phyloP scores from a whole-genome alignment of 768 basidiomycete species.

The Amanita rubescens region DNA sequence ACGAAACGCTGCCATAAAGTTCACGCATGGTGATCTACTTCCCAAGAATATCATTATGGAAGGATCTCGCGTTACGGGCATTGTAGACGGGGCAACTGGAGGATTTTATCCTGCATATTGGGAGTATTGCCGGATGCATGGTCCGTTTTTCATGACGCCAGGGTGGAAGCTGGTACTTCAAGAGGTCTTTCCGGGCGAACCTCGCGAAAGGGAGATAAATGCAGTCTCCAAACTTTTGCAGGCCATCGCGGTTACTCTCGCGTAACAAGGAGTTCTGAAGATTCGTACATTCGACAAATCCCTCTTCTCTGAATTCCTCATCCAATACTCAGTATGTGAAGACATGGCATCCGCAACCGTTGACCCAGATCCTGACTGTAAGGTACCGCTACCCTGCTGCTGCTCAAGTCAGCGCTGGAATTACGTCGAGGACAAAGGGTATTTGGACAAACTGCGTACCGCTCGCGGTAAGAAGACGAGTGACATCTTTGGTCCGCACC shows the following conservation, averaged over 20 bases:
- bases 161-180: constrained; percentile 14
- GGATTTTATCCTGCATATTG: constrained; percentile 31
- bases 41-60: constrained; percentile 35
- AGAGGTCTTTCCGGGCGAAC: constrained; percentile 15
- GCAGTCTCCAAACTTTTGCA: constrained; percentile 9
- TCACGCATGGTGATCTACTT: constrained; percentile 37
- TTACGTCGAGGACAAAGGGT: too few species aligned
- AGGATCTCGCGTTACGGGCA: constrained; percentile 20
- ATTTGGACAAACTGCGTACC: too few species aligned
- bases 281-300: too few species aligned
- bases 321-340: too few species aligned
- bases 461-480: too few species aligned
- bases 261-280: too few species aligned
- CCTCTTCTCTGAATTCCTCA: too few species aligned
- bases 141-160: constrained; percentile 14
- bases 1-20: constrained; percentile 9
- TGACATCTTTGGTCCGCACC: too few species aligned
- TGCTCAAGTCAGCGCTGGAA: too few species aligned
- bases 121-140: constrained; percentile 20
- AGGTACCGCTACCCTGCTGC: too few species aligned
- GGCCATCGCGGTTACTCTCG: background rate
- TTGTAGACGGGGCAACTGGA: constrained; percentile 30
- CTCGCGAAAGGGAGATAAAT: constrained; percentile 13
- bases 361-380: too few species aligned
- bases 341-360: too few species aligned